Evolutionary conservation across 2,329 filamentous ascomycete species (phyloP).

Genomic region (Monilinia laxa): DNA sequence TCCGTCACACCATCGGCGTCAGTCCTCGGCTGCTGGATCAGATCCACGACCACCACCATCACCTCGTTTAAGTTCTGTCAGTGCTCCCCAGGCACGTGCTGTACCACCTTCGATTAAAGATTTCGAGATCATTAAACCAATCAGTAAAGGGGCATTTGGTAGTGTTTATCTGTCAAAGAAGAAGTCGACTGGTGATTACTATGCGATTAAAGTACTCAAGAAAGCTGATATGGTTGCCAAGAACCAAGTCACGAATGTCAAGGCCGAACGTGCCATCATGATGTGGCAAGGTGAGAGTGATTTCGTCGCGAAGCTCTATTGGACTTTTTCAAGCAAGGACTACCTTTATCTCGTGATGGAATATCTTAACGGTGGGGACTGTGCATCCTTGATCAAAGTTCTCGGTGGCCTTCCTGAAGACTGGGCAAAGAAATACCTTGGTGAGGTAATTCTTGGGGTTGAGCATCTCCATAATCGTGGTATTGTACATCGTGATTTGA

Average conservation of each 20-base stretch:
- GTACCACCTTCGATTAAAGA: conserved; percentile 97
- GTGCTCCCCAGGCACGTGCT: conserved; percentile 78
- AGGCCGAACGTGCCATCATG: conserved; percentile 98
- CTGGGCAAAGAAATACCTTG: conserved; percentile 97
- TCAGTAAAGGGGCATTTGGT: conserved; percentile 97
- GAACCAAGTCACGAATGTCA: conserved; percentile 98
- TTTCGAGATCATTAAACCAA: conserved; percentile 98
- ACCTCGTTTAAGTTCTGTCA: conserved; percentile 74
- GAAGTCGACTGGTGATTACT: conserved; percentile 97
- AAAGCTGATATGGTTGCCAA: conserved; percentile 99
- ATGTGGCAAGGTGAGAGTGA: conserved; percentile 99
- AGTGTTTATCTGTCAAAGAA: conserved; percentile 98
- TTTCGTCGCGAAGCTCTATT: conserved; percentile 97
- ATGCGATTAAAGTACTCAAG: conserved; percentile 96
- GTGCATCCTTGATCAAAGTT: conserved; percentile 92
- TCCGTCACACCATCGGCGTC: conserved; percentile 73
- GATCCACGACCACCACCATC: conserved; percentile 69
- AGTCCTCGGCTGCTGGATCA: conserved; percentile 87
- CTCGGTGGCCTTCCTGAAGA: conserved; percentile 90
- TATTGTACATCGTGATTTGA: conserved; percentile 94
- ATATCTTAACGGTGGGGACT: conserved; percentile 96
- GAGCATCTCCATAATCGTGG: conserved; percentile 92
- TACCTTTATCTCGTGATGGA: conserved; percentile 99
- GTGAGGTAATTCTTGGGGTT: conserved; percentile 93
- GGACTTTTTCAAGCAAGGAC: conserved; percentile 99